A percentile compares a stretch with the other conserved stretches of the same genome.
Evolutionary conservation across 179 eudicot species (phyloP).

Genomic region (Corrigiola litoralis): DNA sequence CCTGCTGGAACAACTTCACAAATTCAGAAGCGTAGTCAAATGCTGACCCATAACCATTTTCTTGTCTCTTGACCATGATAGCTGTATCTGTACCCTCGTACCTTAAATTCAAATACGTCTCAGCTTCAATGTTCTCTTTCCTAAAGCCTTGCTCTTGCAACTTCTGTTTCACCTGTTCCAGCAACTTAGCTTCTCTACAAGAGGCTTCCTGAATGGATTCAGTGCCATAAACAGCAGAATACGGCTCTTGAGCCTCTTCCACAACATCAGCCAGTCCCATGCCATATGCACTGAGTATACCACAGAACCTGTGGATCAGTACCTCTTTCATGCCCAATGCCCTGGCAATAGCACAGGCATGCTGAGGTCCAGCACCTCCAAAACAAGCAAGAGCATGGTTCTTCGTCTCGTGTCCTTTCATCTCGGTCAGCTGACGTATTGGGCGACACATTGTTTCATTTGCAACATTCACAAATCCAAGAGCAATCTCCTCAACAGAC

Average conservation of each 20-base stretch:
- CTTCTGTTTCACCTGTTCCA: constrained; percentile 41
- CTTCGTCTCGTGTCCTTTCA: constrained; percentile 97
- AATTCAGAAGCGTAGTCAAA: constrained; percentile 80
- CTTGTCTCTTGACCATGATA: constrained; percentile 74
- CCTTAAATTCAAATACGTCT: constrained; percentile 78
- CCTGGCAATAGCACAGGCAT: constrained; percentile 97
- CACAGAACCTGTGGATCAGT: constrained; percentile 84
- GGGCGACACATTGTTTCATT: constrained; percentile 99
- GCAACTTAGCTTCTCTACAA: constrained; percentile 58
- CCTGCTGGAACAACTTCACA: constrained; percentile 73
- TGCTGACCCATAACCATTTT: constrained; percentile 35
- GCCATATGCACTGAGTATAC: constrained; percentile 95
- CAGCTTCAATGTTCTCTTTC: constrained; percentile 56
- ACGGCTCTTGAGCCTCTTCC: constrained; percentile 92
- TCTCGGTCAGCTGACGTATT: constrained; percentile 93
- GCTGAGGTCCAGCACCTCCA: constrained; percentile 99
- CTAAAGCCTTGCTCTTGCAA: constrained; percentile 40
- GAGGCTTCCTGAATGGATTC: constrained; percentile 74
- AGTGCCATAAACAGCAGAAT: constrained; percentile 62
- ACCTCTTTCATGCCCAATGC: constrained; percentile 94
- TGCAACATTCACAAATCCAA: constrained; percentile 91
- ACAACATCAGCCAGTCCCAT: constrained; percentile 99
- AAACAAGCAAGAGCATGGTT: constrained; percentile 97
- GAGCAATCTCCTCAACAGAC: constrained; percentile 92
- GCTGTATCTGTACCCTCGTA: constrained; percentile 97